These are phyloP conservation scores for Didymella glomerata DNA, from an alignment of 2,329 filamentous ascomycete genomes.

Conservation along the genomic window DNA sequence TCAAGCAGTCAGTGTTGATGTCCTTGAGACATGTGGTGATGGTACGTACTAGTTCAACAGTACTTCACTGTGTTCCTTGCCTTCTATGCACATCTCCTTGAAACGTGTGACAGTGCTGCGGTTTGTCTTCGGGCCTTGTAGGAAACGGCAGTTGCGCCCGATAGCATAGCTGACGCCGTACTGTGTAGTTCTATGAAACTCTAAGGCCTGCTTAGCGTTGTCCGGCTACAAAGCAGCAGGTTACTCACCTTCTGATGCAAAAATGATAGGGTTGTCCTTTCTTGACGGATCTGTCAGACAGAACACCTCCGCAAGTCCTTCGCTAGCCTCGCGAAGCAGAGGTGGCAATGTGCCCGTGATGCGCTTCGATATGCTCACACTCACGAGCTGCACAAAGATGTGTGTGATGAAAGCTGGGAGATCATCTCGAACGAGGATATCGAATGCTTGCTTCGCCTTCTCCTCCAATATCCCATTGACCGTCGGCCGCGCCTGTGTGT, in stretches of 20 bases:
- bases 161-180: slow-evolving; percentile 78
- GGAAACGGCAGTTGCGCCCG: slow-evolving; percentile 79
- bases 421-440: slow-evolving; percentile 70
- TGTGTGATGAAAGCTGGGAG: slow-evolving; percentile 76
- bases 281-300: slow-evolving; percentile 78
- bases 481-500: slow-evolving; percentile 60
- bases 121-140: slow-evolving; percentile 78
- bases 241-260: slow-evolving; percentile 73
- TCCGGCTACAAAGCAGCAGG: no score
- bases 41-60: slow-evolving; percentile 74
- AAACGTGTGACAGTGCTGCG: slow-evolving; percentile 68
- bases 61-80: slow-evolving; percentile 76
- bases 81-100: slow-evolving; percentile 66
- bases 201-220: slow-evolving; percentile 52
- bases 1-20: slow-evolving; percentile 16
- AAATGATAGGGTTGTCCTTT: slow-evolving; percentile 78
- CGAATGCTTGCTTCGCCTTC: slow-evolving; percentile 71
- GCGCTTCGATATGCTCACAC: slow-evolving; percentile 70
- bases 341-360: slow-evolving; percentile 73
- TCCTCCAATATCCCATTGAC: slow-evolving; percentile 67
- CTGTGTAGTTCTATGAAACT: slow-evolving; percentile 77
- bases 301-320: slow-evolving; percentile 79
- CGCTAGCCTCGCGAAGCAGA: slow-evolving; percentile 72
- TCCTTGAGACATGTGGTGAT: not conserved
- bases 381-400: slow-evolving; percentile 74